Base-by-base conservation (phyloP, 2,329 filamentous ascomycete species). In the Venturia asperata region DNA sequence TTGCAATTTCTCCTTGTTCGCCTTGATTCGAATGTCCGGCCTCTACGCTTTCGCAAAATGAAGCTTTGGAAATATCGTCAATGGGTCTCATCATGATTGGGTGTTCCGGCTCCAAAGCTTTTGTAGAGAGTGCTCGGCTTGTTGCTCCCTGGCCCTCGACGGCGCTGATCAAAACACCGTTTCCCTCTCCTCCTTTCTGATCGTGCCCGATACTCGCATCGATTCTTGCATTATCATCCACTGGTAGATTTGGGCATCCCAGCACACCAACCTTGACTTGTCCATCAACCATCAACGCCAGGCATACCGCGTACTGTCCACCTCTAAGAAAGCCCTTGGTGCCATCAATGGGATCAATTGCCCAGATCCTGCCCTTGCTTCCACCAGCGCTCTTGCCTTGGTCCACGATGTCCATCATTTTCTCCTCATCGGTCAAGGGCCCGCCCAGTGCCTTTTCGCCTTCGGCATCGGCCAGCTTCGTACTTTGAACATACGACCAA, bases 1-100 rank as follows among this genome's bases (percentile, higher is more conserved):
- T 78, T 7, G 94, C 91, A 72, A 99, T 95, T 70, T 86, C 82
- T 45, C 89, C 90, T 70, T 96, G 90, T 76, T 97, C 91, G 70
- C 85, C 86, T 77, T 99, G 95, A 66, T 89, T 87, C 45, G 91
- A 96, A 81, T 99, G 94, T 19, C 86, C 92, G 6, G 92, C 88
- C 79, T 99, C 94, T 66, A 99, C 93, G 70, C 90, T 92, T 81
- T 99, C 94, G 80, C 94, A 99, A 80, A 99, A 97, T 39, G 90
- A 93, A 21, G 93, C 93, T 68, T 88, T 83, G 21, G 86, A 77
- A 70, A 97, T 87, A 72, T 92, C 86, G 49, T 82, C 78, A 60
- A 96, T 81, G 24, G 85, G 79, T 70, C 87, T 90, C 92, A 97
- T 97, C 64, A 83, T 80, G 72, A 97, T 96, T 37, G 81, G 73